Evolutionary conservation across 306 rosid species (phyloP).

Genomic region (Adenanthera pavonina): DNA sequence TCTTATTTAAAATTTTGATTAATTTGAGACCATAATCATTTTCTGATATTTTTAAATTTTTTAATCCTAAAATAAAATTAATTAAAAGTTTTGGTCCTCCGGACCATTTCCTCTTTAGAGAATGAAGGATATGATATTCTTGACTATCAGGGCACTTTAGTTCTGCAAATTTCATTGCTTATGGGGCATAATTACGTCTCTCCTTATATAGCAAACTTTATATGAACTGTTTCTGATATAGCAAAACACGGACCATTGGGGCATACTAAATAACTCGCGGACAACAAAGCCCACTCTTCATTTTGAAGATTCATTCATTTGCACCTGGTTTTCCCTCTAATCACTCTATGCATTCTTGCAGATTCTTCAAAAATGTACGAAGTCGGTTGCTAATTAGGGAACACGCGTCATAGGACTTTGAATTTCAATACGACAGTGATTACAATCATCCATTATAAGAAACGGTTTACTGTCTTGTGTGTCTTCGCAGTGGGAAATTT

Average conservation of each 20-base stretch:
- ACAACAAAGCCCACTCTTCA: background rate
- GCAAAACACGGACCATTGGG: background rate
- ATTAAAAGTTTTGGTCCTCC: too few relatives aligned
- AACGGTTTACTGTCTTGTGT: background rate
- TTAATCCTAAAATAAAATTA: too few relatives aligned
- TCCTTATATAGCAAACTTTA: too few relatives aligned
- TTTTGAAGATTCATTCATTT: background rate
- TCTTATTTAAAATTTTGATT: too few relatives aligned
- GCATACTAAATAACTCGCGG: too few relatives aligned
- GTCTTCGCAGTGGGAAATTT: background rate
- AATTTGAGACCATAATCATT: too few relatives aligned
- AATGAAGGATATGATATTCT: background rate
- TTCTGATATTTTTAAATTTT: too few relatives aligned
- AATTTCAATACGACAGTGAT: background rate
- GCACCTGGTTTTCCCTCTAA: background rate
- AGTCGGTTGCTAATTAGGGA: background rate
- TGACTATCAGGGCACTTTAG: background rate
- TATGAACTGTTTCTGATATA: background rate
- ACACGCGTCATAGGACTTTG: background rate
- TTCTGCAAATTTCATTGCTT: background rate
- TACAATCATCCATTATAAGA: background rate
- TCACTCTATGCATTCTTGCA: background rate
- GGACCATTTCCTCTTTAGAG: background rate
- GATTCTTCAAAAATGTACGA: background rate
- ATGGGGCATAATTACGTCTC: background rate